A percentile compares a stretch with the other conserved stretches of the same genome.
Evolutionary conservation across 768 basidiomycete species (phyloP).

Genomic region (Russula compacta): DNA sequence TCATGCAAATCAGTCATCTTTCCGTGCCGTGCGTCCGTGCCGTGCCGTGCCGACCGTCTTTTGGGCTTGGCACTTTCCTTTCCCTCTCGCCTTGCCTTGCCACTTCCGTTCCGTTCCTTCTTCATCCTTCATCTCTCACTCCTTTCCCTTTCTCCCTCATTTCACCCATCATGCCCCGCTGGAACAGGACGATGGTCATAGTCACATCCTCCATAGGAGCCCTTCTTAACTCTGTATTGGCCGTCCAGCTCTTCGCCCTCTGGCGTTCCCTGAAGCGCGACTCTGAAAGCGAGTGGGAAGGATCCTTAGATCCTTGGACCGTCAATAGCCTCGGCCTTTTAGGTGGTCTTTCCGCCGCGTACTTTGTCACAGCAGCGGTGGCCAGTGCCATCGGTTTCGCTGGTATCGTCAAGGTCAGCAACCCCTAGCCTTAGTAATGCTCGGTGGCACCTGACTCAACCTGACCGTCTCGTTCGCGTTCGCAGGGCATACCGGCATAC

Average conservation of each 20-base stretch:
- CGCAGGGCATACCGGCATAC: conserved; percentile 50
- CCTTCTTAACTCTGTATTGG: conserved; percentile 33
- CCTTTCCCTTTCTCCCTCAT: not conserved
- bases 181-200: conserved; percentile 31
- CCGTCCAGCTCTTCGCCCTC: conserved; percentile 33
- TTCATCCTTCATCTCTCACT: not conserved
- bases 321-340: conserved; percentile 38
- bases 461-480: not conserved
- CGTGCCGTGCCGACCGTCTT: too few relatives aligned
- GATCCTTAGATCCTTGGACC: conserved; percentile 32
- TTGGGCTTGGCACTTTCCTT: too few relatives aligned
- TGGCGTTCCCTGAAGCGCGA: conserved; percentile 41
- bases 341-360: conserved; percentile 54
- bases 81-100: too few relatives aligned
- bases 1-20: too few relatives aligned
- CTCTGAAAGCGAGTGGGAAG: conserved; percentile 41
- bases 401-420: conserved; percentile 56
- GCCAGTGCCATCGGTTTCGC: conserved; percentile 57
- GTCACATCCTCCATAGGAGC: conserved; percentile 34
- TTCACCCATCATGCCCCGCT: conserved; percentile 14
- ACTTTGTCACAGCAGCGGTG: conserved; percentile 55
- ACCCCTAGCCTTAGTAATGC: conserved; percentile 10
- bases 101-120: not conserved
- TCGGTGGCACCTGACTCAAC: not conserved
- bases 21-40: too few relatives aligned